These are phyloP conservation scores for Ambrosiella xylebori DNA, from an alignment of 2,329 filamentous ascomycete genomes.

Conservation along the genomic window DNA sequence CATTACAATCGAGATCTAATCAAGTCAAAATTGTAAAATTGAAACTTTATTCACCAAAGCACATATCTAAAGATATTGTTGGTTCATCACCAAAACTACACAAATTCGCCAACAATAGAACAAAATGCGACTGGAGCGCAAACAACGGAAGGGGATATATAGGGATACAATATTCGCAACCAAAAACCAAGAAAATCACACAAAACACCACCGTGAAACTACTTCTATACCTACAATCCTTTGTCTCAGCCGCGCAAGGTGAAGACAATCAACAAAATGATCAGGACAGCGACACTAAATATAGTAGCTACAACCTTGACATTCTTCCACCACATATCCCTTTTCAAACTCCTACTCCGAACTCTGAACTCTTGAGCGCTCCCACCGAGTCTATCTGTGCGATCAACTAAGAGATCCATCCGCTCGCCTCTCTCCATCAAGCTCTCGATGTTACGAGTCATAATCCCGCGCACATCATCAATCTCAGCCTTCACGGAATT, in stretches of 20 bases:
- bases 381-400: conserved; percentile 82
- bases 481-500: conserved; percentile 75
- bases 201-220: neutral
- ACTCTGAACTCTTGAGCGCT: conserved; percentile 83
- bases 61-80: neutral
- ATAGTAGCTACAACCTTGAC: conserved; percentile 64
- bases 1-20: neutral
- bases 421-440: conserved; percentile 80
- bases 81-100: neutral
- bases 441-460: conserved; percentile 89
- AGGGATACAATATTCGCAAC: neutral
- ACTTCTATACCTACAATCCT: neutral
- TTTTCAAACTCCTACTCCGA: conserved; percentile 66
- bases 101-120: neutral
- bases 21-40: conserved; percentile 5
- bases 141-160: neutral
- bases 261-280: conserved; percentile 41
- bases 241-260: conserved; percentile 16
- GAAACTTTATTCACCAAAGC: neutral
- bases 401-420: conserved; percentile 85
- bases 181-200: neutral
- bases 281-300: conserved; percentile 41
- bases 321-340: conserved; percentile 99
- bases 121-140: neutral
- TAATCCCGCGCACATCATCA: conserved; percentile 78